Percentiles rank a stretch among this genome's conserved stretches.
phyloP scores from a whole-genome alignment of 2,329 filamentous ascomycete genomes.

The Paraconiothyrium brasiliense region DNA sequence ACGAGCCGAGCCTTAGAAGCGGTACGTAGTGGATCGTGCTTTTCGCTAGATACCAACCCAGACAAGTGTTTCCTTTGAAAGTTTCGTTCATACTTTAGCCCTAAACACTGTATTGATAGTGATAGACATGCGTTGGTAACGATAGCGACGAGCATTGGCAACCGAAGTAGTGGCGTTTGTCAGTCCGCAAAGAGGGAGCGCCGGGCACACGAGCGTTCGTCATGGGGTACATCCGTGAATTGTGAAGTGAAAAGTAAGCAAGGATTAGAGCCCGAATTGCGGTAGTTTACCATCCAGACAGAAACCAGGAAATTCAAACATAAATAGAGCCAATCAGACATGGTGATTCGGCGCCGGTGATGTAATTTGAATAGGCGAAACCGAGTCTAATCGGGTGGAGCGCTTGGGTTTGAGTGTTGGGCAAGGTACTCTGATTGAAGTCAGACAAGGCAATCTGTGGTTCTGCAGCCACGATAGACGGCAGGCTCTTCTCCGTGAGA shows the following conservation, averaged over 20 bases:
- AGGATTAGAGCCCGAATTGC: neutral
- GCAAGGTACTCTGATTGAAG: too few species aligned
- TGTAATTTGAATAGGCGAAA: conserved; percentile 4
- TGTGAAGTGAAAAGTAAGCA: conserved; percentile 2
- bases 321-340: neutral
- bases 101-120: conserved; percentile 2
- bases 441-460: neutral
- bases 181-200: neutral
- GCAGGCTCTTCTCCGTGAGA: neutral
- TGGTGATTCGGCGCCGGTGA: neutral
- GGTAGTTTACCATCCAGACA: neutral
- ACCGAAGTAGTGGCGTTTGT: conserved; percentile 3
- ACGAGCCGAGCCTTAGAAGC: neutral
- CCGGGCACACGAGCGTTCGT: neutral
- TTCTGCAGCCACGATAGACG: conserved; percentile 1
- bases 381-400: neutral
- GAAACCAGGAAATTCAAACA: neutral
- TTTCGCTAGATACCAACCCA: neutral
- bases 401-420: neutral
- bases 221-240: neutral
- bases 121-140: neutral
- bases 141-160: neutral
- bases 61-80: neutral
- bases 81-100: neutral
- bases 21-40: neutral